These are phyloP conservation scores for Leptodermis oblonga DNA, from an alignment of 257 asterid genomes.

Conservation along the genomic window DNA sequence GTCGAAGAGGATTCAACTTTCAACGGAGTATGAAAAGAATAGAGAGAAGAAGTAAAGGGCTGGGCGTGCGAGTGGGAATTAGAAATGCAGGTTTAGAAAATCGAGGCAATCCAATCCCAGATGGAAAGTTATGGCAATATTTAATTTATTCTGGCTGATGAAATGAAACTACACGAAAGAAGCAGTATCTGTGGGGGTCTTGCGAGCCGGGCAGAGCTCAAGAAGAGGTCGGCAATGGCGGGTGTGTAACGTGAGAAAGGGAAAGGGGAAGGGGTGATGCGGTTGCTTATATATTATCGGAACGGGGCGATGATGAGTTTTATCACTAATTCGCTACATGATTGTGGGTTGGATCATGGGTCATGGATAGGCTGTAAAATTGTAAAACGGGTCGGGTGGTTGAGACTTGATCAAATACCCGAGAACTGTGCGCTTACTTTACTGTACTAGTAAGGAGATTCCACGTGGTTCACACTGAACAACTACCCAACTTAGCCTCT, in stretches of 20 bases:
- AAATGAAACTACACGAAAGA: not conserved
- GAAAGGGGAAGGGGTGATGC: not conserved
- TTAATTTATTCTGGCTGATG: too few species aligned
- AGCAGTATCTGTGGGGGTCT: not conserved
- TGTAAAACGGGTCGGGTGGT: not conserved
- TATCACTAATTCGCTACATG: not conserved
- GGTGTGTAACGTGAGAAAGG: not conserved
- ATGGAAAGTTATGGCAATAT: not conserved
- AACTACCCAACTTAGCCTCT: not conserved
- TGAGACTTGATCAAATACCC: not conserved
- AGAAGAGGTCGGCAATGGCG: not conserved
- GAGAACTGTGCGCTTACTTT: not conserved
- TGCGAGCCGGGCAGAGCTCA: not conserved
- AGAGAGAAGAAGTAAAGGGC: constrained; percentile 4
- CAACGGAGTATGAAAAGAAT: too few species aligned
- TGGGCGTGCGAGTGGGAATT: constrained; percentile 18
- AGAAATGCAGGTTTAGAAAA: constrained; percentile 11
- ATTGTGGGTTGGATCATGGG: too few species aligned
- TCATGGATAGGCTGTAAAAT: not conserved
- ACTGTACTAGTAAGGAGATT: constrained; percentile 1
- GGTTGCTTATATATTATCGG: not conserved
- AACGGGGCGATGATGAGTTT: not conserved
- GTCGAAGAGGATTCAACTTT: constrained; percentile 42
- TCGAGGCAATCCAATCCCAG: not conserved
- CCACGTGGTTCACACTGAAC: constrained; percentile 7